Evolutionary conservation across 192 early-diverging fungal genomes (phyloP), one percentile per base, ranked within the genome.

Genomic region (Coemansia sp.): DNA sequence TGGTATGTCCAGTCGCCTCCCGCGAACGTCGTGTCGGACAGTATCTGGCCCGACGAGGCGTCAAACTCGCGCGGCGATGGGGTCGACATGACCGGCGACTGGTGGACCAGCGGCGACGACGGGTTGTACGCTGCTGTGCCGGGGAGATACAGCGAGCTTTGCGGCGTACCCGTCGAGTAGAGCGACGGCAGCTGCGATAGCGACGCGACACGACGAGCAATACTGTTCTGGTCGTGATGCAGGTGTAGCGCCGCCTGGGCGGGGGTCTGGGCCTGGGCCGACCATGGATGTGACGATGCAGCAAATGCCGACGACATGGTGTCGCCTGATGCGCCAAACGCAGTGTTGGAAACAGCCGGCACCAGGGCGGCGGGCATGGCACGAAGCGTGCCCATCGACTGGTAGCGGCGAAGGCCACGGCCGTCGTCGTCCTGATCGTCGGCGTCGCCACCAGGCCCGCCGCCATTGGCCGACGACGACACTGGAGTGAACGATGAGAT

Each of bases 331-430:
- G 36, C 20, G 11, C 34, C 7, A 10, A 18, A 28, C 4, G 38
- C 27, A 16, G 43, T 12, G 2, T 60, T 37, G 10, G 38, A 22
- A 19, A 51, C 34, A 21, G 50, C 43, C 18, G 46, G 36, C n/a
- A 44, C 29, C 1, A 36, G 23, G 2, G 44, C 18, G 0, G 31
- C 43, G 1, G 47, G 14, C 18, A 34, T n/a, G 9, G 47, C 37
- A 14, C 68, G 52, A 25, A 72, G 61, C 29, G 61, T 56, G 29
- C 56, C 61, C 56, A 58, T 60, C 11, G 68, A 72, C 57, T 64
- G 61, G 53, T 72, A 55, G 48, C 60, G 61, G n/a, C 68, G 56
- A 13, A 72, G 53, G 22, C 50, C 47, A 5, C 68, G 48, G 14
- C 35, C 47, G 14, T 44, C 38, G 26, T 23, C 14, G 28, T 40